A percentile compares a stretch with the other conserved stretches of the same genome.
These are phyloP conservation scores for Brassica hybrid DNA, from an alignment of 441 rosid species.

Conservation along the genomic window DNA sequence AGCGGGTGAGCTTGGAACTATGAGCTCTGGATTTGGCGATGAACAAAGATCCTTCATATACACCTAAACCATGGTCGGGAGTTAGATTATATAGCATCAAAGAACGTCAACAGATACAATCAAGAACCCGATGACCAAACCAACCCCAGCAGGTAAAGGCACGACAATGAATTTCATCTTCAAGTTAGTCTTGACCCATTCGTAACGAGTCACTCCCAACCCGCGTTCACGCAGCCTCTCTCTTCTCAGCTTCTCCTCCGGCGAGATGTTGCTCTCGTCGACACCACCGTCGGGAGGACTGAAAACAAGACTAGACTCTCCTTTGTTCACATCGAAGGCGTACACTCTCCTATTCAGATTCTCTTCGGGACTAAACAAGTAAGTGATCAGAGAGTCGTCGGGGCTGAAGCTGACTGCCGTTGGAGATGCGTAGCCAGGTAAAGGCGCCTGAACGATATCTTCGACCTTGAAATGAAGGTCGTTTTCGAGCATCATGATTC, in stretches of 20 bases:
- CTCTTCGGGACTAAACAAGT: constrained; percentile 78
- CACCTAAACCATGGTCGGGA: constrained; percentile 52
- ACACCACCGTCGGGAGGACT: constrained; percentile 92
- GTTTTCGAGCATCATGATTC: no score
- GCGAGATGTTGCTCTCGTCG: constrained; percentile 84
- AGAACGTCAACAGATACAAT: background rate
- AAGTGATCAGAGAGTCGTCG: constrained; percentile 70
- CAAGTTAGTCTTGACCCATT: constrained; percentile 82
- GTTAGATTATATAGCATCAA: background rate
- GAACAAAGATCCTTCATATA: constrained; percentile 77
- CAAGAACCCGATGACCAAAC: constrained; percentile 14
- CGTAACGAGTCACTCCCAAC: constrained; percentile 89
- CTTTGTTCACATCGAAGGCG: constrained; percentile 62
- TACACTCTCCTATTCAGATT: constrained; percentile 74
- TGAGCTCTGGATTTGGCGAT: constrained; percentile 69
- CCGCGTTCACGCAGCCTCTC: constrained; percentile 95
- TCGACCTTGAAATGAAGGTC: constrained; percentile 48
- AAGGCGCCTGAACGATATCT: constrained; percentile 86
- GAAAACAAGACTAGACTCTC: constrained; percentile 67
- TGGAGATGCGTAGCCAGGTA: constrained; percentile 89
- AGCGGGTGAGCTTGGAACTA: constrained; percentile 60
- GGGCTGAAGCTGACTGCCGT: constrained; percentile 84
- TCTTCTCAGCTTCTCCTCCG: constrained; percentile 90
- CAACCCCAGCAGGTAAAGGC: constrained; percentile 94
- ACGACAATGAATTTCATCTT: constrained; percentile 80